These are phyloP conservation scores for Yamadazyma kitorensis DNA, from an alignment of 805 yeast genomes.

Conservation along the genomic window DNA sequence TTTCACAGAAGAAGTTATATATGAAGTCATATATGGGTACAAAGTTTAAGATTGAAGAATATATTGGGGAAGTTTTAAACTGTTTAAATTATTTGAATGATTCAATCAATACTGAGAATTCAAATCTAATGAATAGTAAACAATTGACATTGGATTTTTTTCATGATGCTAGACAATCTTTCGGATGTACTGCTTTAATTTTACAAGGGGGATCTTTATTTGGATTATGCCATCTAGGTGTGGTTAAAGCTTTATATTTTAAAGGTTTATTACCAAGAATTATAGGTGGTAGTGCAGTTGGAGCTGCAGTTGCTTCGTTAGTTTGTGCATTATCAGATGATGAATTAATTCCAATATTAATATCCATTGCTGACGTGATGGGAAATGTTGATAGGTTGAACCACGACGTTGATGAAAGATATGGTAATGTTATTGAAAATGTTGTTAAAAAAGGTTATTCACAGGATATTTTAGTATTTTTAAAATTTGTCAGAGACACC, in stretches of 20 bases:
- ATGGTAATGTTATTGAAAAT: conserved; percentile 70
- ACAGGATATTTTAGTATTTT: conserved; percentile 76
- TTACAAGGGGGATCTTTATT: conserved; percentile 94
- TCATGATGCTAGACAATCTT: conserved; percentile 81
- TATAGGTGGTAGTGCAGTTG: conserved; percentile 89
- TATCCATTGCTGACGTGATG: conserved; percentile 39
- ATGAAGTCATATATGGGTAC: conserved; percentile 86
- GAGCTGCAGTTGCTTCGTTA: conserved; percentile 87
- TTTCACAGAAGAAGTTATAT: conserved; percentile 74
- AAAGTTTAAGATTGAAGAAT: conserved; percentile 82
- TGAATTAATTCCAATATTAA: conserved; percentile 52
- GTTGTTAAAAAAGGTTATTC: conserved; percentile 79
- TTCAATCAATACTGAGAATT: conserved; percentile 23
- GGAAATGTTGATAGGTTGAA: conserved; percentile 45
- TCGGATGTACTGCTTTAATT: conserved; percentile 87
- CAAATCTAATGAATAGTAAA: conserved; percentile 41
- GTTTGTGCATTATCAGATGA: conserved; percentile 71
- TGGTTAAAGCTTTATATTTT: conserved; percentile 75
- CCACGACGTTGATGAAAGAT: conserved; percentile 55
- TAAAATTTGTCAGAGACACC: conserved; percentile 70
- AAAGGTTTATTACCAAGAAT: conserved; percentile 79
- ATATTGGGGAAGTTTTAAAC: conserved; percentile 69
- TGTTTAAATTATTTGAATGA: conserved; percentile 63
- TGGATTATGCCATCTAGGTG: conserved; percentile 93
- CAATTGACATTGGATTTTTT: conserved; percentile 72